phyloP scores from a whole-genome alignment of 176 grass and related monocot species.

The Phoenix roebelenii region DNA sequence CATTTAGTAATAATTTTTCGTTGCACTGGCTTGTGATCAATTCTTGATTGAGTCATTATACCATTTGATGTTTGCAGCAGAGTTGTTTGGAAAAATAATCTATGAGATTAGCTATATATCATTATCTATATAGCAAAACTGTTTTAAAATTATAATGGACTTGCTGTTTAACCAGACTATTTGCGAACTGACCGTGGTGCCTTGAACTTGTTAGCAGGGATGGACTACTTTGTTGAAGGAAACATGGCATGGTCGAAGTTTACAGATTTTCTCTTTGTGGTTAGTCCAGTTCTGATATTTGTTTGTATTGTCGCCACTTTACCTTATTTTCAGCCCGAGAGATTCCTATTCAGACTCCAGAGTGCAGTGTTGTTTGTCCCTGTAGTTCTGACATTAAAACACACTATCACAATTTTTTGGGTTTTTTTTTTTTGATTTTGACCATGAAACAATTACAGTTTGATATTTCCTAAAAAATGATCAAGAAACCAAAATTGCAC shows the following conservation, averaged over 20 bases:
- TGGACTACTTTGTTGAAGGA: constrained; percentile 7
- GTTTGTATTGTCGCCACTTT: too few relatives aligned
- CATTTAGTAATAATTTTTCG: too few relatives aligned
- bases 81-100: too few relatives aligned
- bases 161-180: not conserved
- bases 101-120: too few relatives aligned
- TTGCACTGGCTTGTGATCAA: not conserved
- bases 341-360: too few relatives aligned
- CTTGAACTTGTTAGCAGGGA: constrained; percentile 6
- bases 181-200: not conserved
- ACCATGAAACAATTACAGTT: not conserved
- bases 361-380: not conserved
- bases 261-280: constrained; percentile 14
- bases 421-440: not conserved
- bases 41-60: not conserved
- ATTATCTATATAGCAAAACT: too few relatives aligned
- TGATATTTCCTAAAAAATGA: not conserved
- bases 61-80: not conserved
- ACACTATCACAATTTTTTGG: not conserved
- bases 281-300: not conserved
- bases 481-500: not conserved
- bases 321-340: not conserved
- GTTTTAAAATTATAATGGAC: not conserved
- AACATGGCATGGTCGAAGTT: constrained; percentile 8
- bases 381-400: not conserved